Percentiles rank a stretch among this genome's conserved stretches.
Conservation (phyloP, 2,329 filamentous ascomycete genomes). For the Zelopaecilomyces penicillatus region DNA sequence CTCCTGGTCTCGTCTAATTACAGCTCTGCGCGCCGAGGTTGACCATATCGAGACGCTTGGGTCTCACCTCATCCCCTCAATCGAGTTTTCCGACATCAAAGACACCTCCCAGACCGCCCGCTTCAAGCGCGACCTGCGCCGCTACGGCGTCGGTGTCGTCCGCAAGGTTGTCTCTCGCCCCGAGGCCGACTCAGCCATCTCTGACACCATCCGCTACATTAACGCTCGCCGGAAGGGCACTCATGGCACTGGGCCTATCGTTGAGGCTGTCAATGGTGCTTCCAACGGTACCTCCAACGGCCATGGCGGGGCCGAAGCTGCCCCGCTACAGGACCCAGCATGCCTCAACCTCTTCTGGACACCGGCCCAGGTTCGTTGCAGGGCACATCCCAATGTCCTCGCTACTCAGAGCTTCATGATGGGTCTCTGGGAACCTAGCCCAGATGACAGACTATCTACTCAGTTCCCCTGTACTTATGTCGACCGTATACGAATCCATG, state of each 20-base stretch:
- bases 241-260: neutral
- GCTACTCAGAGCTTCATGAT: slow-evolving; percentile 58
- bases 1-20: slow-evolving; percentile 47
- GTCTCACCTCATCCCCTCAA: slow-evolving; percentile 45
- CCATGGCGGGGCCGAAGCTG: slow-evolving; percentile 7
- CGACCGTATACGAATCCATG: slow-evolving; percentile 60
- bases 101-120: slow-evolving; percentile 38
- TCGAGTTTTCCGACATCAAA: slow-evolving; percentile 44
- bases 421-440: slow-evolving; percentile 52
- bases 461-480: slow-evolving; percentile 58
- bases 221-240: slow-evolving; percentile 10
- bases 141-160: slow-evolving; percentile 57
- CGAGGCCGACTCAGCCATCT: slow-evolving; percentile 50
- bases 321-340: slow-evolving; percentile 43
- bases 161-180: slow-evolving; percentile 52
- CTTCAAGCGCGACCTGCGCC: slow-evolving; percentile 49
- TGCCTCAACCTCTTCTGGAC: slow-evolving; percentile 72
- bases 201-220: slow-evolving; percentile 49
- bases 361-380: slow-evolving; percentile 58
- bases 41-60: slow-evolving; percentile 43
- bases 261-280: neutral
- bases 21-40: slow-evolving; percentile 42
- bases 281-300: neutral
- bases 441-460: slow-evolving; percentile 49
- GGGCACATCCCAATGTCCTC: slow-evolving; percentile 56